phyloP scores from a whole-genome alignment of 805 yeast genomes.

The Teunomyces barrocoloradensis region DNA sequence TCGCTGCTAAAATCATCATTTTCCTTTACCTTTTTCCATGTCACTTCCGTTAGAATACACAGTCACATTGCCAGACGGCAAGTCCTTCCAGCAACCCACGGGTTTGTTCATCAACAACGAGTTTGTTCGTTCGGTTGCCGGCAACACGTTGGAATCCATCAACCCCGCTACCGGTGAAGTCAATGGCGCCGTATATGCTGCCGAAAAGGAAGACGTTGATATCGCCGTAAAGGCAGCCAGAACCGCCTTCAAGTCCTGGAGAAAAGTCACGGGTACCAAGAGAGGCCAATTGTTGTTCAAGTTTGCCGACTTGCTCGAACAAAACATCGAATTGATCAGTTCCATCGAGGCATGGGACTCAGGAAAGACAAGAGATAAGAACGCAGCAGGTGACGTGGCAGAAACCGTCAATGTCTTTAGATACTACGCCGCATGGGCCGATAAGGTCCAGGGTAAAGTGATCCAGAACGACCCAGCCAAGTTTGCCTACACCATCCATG shows the following conservation, averaged over 20 bases:
- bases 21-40: slow-evolving; percentile 14
- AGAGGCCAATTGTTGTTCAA: slow-evolving; percentile 36
- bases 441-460: slow-evolving; percentile 49
- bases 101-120: slow-evolving; percentile 63
- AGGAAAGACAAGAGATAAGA: slow-evolving; percentile 45
- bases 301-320: slow-evolving; percentile 35
- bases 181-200: slow-evolving; percentile 41
- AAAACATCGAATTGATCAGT: slow-evolving; percentile 32
- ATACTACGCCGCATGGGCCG: slow-evolving; percentile 65
- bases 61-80: slow-evolving; percentile 50
- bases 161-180: slow-evolving; percentile 45
- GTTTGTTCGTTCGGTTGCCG: slow-evolving; percentile 38
- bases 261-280: slow-evolving; percentile 42
- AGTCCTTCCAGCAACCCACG: slow-evolving; percentile 52
- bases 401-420: slow-evolving; percentile 45
- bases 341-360: slow-evolving; percentile 48
- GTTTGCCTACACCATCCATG: slow-evolving; percentile 67
- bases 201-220: slow-evolving; percentile 42
- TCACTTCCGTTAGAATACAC: slow-evolving; percentile 37
- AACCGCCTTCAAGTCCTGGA: slow-evolving; percentile 45
- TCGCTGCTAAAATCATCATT: background rate
- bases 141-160: slow-evolving; percentile 39
- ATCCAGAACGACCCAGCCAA: slow-evolving; percentile 45
- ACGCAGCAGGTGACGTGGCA: slow-evolving; percentile 49
- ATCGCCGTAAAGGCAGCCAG: slow-evolving; percentile 39